Evolutionary conservation across 345 rosid species (phyloP), one percentile per base, ranked within the genome.

Genomic region (Syzygium aqueum): DNA sequence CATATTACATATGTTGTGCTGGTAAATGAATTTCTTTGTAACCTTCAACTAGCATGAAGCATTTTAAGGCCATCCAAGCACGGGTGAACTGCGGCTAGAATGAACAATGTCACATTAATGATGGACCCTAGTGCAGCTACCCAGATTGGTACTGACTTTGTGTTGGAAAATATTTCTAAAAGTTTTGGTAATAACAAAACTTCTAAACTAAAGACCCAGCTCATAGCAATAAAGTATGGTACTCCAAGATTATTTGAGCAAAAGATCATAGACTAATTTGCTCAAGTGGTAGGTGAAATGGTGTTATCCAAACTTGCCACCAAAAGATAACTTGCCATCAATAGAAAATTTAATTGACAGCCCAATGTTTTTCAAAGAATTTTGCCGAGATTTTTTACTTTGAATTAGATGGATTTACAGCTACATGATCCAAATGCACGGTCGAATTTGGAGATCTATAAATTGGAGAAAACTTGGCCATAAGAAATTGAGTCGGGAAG

Each of bases 271-370:
- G 28, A 25, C 27, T 57, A 25, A 13, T 25, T 57, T 57, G 65
- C 15, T 57, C 65, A 1, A 57, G 7, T 11, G 30, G 27, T 27
- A 11, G 3, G 7, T 57, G 65, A 57, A 57, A 57, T 57, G 30
- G 7, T 0, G 3, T 0, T 57, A 25, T 25, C 65, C 11, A 57
- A 57, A 57, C 28, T 57, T 2, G 65, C 25, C 0, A n/a, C 28
- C 65, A 57, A 4, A 25, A 57, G 65, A 57, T 57, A 57, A 57
- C 65, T 57, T n/a, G 28, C 65, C 65, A 57, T 57, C 5, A 57
- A 57, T 57, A 57, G 65, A 57, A 25, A 25, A 57, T 57, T 30
- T 14, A 57, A 57, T 57, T 11, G 27, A 57, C 65, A 25, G 65
- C 65, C 65, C 65, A 57, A 11, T 57, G 27, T 57, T 57, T 50